Evolutionary conservation across 1,284 basidiomycete genomes (phyloP).

Genomic region (Pseudozyma flocculosa): DNA sequence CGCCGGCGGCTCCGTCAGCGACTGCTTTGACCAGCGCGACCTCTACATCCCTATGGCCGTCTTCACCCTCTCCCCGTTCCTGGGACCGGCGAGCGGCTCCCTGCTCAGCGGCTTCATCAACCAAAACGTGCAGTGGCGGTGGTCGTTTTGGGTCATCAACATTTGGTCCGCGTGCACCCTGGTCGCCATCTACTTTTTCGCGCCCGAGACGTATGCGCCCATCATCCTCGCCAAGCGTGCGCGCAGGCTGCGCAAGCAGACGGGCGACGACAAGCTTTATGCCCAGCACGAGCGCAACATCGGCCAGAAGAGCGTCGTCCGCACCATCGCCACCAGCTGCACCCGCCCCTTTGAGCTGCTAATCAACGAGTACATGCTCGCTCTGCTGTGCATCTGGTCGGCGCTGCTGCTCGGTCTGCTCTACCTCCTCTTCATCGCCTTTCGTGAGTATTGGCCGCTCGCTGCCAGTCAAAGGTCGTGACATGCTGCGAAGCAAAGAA

Average conservation of each 20-base stretch:
- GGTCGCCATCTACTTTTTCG: conserved; percentile 47
- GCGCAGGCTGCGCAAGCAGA: conserved; percentile 49
- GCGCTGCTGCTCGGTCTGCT: conserved; percentile 29
- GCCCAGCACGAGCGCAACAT: conserved; percentile 16
- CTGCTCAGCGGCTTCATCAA: conserved; percentile 50
- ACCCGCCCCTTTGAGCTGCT: conserved; percentile 22
- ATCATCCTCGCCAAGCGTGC: conserved; percentile 49
- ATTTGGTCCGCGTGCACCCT: conserved; percentile 49
- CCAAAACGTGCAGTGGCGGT: conserved; percentile 52
- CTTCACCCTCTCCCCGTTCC: conserved; percentile 56
- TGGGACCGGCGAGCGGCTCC: conserved; percentile 44
- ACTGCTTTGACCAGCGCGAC: conserved; percentile 50
- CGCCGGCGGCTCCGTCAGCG: conserved; percentile 40
- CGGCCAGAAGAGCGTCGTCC: conserved; percentile 12
- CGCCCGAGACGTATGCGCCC: conserved; percentile 56
- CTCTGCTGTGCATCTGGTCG: conserved; percentile 27
- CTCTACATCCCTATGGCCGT: conserved; percentile 54
- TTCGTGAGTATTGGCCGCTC: conserved; percentile 60
- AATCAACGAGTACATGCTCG: conserved; percentile 17
- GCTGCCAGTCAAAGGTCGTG: too few relatives aligned
- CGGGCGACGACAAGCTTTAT: conserved; percentile 41
- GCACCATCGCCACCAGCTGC: conserved; percentile 12
- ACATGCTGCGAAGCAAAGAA: too few relatives aligned
- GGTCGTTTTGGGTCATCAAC: conserved; percentile 54
- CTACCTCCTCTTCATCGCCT: conserved; percentile 45